Evolutionary conservation across 805 yeast genomes (phyloP), one percentile per base, ranked within the genome.

Genomic region (Scheffersomyces amazonensis): DNA sequence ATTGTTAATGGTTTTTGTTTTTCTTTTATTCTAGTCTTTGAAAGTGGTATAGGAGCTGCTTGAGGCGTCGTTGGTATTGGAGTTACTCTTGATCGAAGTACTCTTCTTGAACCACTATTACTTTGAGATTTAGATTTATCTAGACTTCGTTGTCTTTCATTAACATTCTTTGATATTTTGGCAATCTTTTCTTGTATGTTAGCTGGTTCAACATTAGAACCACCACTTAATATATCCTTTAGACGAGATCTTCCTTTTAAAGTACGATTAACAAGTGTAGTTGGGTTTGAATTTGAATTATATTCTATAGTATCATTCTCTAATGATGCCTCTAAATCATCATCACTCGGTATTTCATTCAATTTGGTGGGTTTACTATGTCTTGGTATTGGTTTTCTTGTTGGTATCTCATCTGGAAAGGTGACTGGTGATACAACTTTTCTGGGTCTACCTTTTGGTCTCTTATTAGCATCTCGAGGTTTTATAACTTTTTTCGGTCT

Each of bases 1-100:
- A 67, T 46, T 5, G 37, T 33, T 28, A 66, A 28, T 1, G 71
- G 64, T 23, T 52, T 54, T 37, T 60, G 66, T 10, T 39, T 44
- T 16, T 58, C 64, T 4, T 38, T 47, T 7, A 37, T 24, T n/a
- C 37, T 52, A 13, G 46, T 46, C 31, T 49, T 53, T 15, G 53
- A 32, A 15, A 53, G 40, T 12, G 53, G 48, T 3, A 46, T 28
- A 4, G 53, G 44, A 16, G 36, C 21, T 3, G 31, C 18, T 4
- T 19, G 48, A 4, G 53, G 44, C 3, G 32, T 16, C 4, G 32
- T 19, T 32, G 34, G 36, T 18, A 16, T 21, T 16, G 38, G 13
- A 10, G 25, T 20, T 15, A 18, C 13, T 19, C 31, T 27, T 18
- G 40, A 19, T 24, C 40, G 20, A 16, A 32, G 31, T 18, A 10